A percentile compares a stretch with the other conserved stretches of the same genome.
phyloP scores from a whole-genome alignment of 2,329 filamentous ascomycete genomes.

The Tolypocladium endophyticum region DNA sequence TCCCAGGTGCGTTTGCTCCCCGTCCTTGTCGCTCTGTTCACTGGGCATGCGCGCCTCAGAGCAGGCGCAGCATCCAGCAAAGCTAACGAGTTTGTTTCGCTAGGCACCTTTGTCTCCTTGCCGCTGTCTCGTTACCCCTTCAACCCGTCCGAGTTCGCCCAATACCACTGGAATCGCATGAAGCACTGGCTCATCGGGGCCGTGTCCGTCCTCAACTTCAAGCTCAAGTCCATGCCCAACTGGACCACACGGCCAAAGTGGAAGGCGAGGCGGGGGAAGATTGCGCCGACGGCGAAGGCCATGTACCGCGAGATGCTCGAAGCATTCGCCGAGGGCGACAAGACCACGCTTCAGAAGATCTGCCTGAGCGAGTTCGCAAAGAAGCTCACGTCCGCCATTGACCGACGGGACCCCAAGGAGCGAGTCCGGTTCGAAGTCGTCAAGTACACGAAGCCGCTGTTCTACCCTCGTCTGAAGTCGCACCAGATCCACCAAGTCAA shows the following conservation, averaged over 20 bases:
- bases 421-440: conserved; percentile 44
- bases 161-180: conserved; percentile 26
- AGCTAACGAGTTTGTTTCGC: not conserved
- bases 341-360: conserved; percentile 34
- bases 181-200: conserved; percentile 25
- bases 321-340: conserved; percentile 49
- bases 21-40: not conserved
- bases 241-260: conserved; percentile 31
- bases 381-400: conserved; percentile 42
- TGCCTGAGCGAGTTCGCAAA: conserved; percentile 43
- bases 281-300: conserved; percentile 43
- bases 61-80: not conserved
- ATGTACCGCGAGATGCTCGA: conserved; percentile 52
- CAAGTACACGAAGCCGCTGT: conserved; percentile 29
- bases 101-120: conserved; percentile 38
- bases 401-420: conserved; percentile 34
- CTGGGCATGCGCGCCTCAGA: not conserved
- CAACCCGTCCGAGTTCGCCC: conserved; percentile 15
- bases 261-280: conserved; percentile 27
- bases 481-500: conserved; percentile 41
- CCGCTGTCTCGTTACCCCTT: conserved; percentile 24
- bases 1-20: conserved; percentile 15
- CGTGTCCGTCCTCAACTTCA: conserved; percentile 23
- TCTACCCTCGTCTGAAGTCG: conserved; percentile 41
- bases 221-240: conserved; percentile 34